phyloP scores from a whole-genome alignment of 1,284 basidiomycete species.

The Vanrija sp. region DNA sequence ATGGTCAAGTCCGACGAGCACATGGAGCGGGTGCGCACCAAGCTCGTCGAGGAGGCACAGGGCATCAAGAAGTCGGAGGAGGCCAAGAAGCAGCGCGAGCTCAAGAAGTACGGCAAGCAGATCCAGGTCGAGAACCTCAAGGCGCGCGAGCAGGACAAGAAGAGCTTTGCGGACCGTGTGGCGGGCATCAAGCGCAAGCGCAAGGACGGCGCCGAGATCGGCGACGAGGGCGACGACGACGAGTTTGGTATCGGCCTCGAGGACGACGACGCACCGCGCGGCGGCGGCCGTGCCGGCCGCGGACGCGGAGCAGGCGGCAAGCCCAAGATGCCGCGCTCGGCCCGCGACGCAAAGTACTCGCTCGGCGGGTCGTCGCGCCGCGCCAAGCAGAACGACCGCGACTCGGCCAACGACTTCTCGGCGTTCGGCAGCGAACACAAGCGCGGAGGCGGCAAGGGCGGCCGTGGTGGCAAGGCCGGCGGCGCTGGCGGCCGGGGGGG shows the following conservation, averaged over 20 bases:
- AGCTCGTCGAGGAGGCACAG: conserved; percentile 80
- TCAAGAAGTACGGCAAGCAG: conserved; percentile 98
- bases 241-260: conserved; percentile 18
- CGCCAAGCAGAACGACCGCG: conserved; percentile 74
- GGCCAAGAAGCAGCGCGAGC: conserved; percentile 84
- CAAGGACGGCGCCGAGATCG: conserved; percentile 74
- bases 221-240: conserved; percentile 56
- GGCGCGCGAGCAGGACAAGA: conserved; percentile 70
- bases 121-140: conserved; percentile 83
- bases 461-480: conserved; percentile 32
- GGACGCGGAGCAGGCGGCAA: conserved; percentile 36
- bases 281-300: conserved; percentile 29
- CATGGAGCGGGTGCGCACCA: conserved; percentile 94
- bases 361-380: conserved; percentile 62
- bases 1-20: conserved; percentile 98
- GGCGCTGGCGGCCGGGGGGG: conserved; percentile 11
- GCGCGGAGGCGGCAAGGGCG: conserved; percentile 44
- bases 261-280: conserved; percentile 3
- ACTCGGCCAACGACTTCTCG: conserved; percentile 70
- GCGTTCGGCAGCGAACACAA: conserved; percentile 48
- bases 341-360: conserved; percentile 74
- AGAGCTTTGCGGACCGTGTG: conserved; percentile 77
- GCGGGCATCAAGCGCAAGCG: conserved; percentile 84
- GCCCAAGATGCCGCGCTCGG: conserved; percentile 58
- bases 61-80: conserved; percentile 88